phyloP scores from a whole-genome alignment of 257 asterid species.

The Ballota nigra region DNA sequence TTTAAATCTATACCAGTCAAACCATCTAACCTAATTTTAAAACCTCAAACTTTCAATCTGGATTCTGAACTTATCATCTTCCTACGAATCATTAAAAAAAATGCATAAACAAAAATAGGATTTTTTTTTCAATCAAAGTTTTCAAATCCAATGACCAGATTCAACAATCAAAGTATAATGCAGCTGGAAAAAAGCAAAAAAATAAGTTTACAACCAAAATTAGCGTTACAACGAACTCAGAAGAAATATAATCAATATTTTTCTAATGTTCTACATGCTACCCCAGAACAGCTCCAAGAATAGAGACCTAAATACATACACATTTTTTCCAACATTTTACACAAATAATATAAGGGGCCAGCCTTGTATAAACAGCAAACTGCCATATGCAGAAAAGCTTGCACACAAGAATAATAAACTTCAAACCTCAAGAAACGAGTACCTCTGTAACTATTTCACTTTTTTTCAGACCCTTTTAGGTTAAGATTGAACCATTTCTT shows the following conservation, averaged over 20 bases:
- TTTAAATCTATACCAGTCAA: too few relatives aligned
- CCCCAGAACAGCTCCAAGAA: slow-evolving; percentile 38
- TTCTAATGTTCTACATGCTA: slow-evolving; percentile 26
- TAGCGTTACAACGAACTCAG: slow-evolving; percentile 30
- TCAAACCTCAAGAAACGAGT: slow-evolving; percentile 24
- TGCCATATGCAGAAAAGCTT: slow-evolving; percentile 19
- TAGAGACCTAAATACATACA: slow-evolving; percentile 40
- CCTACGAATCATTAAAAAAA: background rate
- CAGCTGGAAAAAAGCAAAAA: slow-evolving; percentile 1
- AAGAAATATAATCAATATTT: slow-evolving; percentile 21
- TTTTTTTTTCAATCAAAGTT: background rate
- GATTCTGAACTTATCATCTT: background rate
- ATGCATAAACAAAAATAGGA: background rate
- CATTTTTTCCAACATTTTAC: slow-evolving; percentile 31
- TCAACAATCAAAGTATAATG: slow-evolving; percentile 14
- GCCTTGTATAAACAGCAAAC: slow-evolving; percentile 26
- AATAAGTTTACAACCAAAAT: slow-evolving; percentile 18
- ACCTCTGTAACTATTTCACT: slow-evolving; percentile 22
- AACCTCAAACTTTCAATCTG: background rate
- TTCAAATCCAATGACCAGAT: background rate
- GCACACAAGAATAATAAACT: slow-evolving; percentile 21
- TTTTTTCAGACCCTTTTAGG: slow-evolving; percentile 79
- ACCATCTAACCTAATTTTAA: background rate
- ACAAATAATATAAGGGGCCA: slow-evolving; percentile 25
- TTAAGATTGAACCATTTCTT: slow-evolving; percentile 90